Evolutionary conservation across 768 basidiomycete species (phyloP).

Genomic region (Atractiella rhizophila): DNA sequence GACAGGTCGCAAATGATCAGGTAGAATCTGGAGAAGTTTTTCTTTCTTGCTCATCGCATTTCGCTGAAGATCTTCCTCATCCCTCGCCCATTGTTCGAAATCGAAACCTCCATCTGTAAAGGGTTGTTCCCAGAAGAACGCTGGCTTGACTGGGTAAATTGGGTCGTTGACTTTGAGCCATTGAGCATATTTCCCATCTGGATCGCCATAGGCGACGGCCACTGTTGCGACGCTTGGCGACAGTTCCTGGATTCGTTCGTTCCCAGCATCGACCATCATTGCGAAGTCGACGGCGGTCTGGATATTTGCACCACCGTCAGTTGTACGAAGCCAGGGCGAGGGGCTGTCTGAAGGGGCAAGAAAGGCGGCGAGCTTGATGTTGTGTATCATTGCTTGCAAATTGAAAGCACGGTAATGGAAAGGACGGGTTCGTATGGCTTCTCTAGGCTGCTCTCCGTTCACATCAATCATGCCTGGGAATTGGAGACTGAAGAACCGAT

Average conservation of each 20-base stretch:
- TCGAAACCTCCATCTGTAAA: too few species aligned
- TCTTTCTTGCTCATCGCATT: too few species aligned
- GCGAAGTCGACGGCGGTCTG: slow-evolving; percentile 35
- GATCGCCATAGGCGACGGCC: slow-evolving; percentile 36
- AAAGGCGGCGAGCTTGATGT: slow-evolving; percentile 33
- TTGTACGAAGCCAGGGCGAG: too few species aligned
- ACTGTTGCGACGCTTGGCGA: slow-evolving; percentile 36
- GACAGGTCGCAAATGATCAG: too few species aligned
- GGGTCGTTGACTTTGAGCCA: too few species aligned
- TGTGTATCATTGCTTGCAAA: slow-evolving; percentile 38
- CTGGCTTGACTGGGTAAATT: too few species aligned
- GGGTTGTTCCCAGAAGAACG: too few species aligned
- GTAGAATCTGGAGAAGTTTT: too few species aligned
- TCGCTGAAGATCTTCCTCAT: too few species aligned
- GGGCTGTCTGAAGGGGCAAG: too few species aligned
- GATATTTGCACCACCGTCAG: slow-evolving; percentile 35
- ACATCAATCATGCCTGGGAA: slow-evolving; percentile 33
- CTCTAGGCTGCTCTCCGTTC: slow-evolving; percentile 38
- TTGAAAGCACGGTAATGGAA: slow-evolving; percentile 47
- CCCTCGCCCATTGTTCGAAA: too few species aligned
- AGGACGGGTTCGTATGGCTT: slow-evolving; percentile 35
- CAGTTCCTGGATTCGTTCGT: slow-evolving; percentile 28
- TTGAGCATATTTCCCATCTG: slow-evolving; percentile 30
- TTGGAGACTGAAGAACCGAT: slow-evolving; percentile 30
- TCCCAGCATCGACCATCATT: slow-evolving; percentile 26